phyloP scores from a whole-genome alignment of 2,329 filamentous ascomycete genomes.

The Diaporthe helianthi region DNA sequence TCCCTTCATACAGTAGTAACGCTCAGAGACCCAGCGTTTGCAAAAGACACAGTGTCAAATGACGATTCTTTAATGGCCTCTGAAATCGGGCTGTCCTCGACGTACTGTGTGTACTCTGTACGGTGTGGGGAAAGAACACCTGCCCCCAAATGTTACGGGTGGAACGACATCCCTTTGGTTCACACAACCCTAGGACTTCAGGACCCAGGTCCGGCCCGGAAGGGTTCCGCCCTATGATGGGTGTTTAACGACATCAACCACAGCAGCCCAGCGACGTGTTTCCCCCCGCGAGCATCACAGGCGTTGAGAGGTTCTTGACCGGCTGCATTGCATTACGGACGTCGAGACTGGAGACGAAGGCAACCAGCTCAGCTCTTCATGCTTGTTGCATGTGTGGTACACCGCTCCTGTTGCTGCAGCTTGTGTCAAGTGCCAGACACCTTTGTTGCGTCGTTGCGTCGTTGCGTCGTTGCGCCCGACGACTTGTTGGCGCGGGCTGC shows the following conservation, averaged over 20 bases:
- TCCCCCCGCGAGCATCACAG: not conserved
- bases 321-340: not conserved
- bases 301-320: not conserved
- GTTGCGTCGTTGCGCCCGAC: not conserved
- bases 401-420: not conserved
- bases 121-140: too few relatives aligned
- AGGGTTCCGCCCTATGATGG: conserved; percentile 1
- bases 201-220: not conserved
- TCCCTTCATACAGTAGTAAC: too few relatives aligned
- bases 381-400: too few relatives aligned
- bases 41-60: too few relatives aligned
- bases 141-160: not conserved
- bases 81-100: too few relatives aligned
- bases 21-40: too few relatives aligned
- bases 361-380: not conserved
- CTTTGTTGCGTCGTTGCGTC: too few relatives aligned
- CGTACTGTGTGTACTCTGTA: too few relatives aligned
- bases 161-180: not conserved
- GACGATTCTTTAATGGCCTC: too few relatives aligned
- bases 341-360: not conserved
- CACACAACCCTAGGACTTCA: too few relatives aligned
- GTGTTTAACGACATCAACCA: not conserved
- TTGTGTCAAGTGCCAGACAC: not conserved
- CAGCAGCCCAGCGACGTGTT: not conserved
- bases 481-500: not conserved